A percentile compares a stretch with the other conserved stretches of the same genome.
Evolutionary conservation across 108 stramenopile genomes (phyloP).

Genomic region (Cyclotella baltica): DNA sequence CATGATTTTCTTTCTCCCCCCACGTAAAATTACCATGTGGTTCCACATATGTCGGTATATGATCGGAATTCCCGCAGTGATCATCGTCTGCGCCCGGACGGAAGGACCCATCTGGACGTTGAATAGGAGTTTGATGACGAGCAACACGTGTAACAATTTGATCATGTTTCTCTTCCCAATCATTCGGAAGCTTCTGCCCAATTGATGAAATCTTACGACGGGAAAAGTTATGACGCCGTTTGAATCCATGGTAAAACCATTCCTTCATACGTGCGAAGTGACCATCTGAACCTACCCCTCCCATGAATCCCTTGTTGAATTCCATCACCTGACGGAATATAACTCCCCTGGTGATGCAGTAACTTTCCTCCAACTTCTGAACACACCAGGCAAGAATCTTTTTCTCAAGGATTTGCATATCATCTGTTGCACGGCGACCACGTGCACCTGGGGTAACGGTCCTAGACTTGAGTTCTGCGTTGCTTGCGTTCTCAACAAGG

Average conservation of each 20-base stretch:
- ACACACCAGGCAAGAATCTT: background rate
- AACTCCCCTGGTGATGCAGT: background rate
- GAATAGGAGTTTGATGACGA: background rate
- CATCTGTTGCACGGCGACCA: background rate
- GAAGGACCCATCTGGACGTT: no score
- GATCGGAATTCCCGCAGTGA: conserved; percentile 14
- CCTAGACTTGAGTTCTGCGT: no score
- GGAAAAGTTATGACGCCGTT: background rate
- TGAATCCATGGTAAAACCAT: conserved; percentile 35
- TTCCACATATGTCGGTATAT: conserved; percentile 18
- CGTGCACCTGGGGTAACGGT: no score
- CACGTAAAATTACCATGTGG: conserved; percentile 1
- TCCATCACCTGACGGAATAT: conserved; percentile 15
- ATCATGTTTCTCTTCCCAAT: conserved; percentile 12
- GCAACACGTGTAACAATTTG: background rate
- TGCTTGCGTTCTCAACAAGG: no score
- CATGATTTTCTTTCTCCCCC: conserved; percentile 16
- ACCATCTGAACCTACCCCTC: background rate
- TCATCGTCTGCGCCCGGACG: conserved; percentile 14
- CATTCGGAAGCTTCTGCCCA: conserved; percentile 25
- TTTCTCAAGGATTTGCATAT: background rate
- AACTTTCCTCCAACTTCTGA: background rate
- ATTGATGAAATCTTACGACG: conserved; percentile 5
- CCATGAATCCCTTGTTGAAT: conserved; percentile 6
- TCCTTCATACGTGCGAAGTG: conserved; percentile 15